phyloP scores from a whole-genome alignment of 2,329 filamentous ascomycete species.

The Cytospora mali region DNA sequence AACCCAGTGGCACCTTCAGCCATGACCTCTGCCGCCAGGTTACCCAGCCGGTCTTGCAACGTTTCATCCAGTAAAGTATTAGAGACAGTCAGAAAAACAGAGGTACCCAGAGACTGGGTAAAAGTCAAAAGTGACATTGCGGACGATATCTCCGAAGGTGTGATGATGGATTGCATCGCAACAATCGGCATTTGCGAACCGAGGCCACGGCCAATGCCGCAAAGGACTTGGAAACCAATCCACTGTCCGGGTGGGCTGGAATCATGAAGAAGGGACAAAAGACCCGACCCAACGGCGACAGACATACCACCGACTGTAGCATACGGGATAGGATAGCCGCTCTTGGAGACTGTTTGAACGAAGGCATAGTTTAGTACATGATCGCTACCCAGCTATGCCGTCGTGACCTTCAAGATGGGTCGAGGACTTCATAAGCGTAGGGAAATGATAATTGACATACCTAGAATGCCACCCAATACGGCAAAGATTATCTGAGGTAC shows the following conservation, averaged over 20 bases:
- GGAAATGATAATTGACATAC: too few species aligned
- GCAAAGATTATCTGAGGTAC: neutral
- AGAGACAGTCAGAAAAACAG: conserved; percentile 31
- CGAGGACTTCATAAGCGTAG: too few species aligned
- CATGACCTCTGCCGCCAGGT: too few species aligned
- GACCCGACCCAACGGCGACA: neutral
- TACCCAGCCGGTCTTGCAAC: too few species aligned
- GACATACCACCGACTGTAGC: neutral
- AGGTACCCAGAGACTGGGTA: conserved; percentile 32
- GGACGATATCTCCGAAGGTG: conserved; percentile 24
- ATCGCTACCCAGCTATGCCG: too few species aligned
- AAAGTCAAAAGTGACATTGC: conserved; percentile 33
- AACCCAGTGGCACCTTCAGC: conserved; percentile 48
- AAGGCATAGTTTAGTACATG: too few species aligned
- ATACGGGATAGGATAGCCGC: neutral
- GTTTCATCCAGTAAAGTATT: conserved; percentile 42
- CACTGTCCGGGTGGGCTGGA: conserved; percentile 24
- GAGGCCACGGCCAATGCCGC: conserved; percentile 20
- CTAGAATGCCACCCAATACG: neutral
- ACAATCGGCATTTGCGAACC: conserved; percentile 5
- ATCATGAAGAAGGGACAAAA: conserved; percentile 26
- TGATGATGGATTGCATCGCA: neutral
- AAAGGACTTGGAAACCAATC: conserved; percentile 28
- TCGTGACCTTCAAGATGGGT: too few species aligned
- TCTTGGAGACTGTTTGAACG: neutral